Percentiles rank a stretch among this genome's conserved stretches.
phyloP scores from a whole-genome alignment of 1,284 basidiomycete species.

The Cutaneotrichosporon mucoides region DNA sequence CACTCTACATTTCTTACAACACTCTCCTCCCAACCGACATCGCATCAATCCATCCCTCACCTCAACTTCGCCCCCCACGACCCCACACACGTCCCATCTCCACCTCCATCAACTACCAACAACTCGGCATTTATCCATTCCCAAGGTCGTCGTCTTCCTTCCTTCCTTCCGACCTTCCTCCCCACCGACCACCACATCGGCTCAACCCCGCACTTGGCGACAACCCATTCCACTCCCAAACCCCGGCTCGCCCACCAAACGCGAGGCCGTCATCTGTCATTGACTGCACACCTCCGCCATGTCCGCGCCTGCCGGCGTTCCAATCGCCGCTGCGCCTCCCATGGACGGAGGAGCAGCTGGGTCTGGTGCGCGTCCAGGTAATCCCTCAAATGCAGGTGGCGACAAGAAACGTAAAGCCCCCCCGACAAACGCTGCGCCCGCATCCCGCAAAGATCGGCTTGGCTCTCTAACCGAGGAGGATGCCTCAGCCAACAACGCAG shows the following conservation, averaged over 20 bases:
- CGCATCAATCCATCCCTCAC: no score
- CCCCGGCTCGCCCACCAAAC: not conserved
- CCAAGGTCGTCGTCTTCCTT: no score
- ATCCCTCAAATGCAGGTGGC: slow-evolving; percentile 41
- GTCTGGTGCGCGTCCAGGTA: not conserved
- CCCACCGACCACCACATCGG: no score
- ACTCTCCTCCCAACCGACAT: no score
- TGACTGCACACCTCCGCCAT: not conserved
- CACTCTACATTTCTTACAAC: no score
- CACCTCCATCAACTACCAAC: no score
- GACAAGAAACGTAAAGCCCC: slow-evolving; percentile 36
- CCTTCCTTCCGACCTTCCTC: no score
- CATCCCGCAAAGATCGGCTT: slow-evolving; percentile 16
- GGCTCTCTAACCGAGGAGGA: slow-evolving; percentile 34
- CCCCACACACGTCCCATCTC: no score
- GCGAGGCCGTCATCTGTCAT: not conserved
- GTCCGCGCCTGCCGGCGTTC: slow-evolving; percentile 16
- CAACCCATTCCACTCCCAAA: not conserved
- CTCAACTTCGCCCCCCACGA: no score
- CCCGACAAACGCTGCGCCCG: slow-evolving; percentile 19
- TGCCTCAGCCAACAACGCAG: slow-evolving; percentile 16
- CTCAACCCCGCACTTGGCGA: no score
- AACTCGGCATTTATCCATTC: no score
- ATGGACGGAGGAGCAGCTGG: not conserved
- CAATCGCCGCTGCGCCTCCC: slow-evolving; percentile 12